A percentile compares a stretch with the other conserved stretches of the same genome.
Evolutionary conservation across 2,329 filamentous ascomycete genomes (phyloP).

Genomic region (Penicillium olsonii): DNA sequence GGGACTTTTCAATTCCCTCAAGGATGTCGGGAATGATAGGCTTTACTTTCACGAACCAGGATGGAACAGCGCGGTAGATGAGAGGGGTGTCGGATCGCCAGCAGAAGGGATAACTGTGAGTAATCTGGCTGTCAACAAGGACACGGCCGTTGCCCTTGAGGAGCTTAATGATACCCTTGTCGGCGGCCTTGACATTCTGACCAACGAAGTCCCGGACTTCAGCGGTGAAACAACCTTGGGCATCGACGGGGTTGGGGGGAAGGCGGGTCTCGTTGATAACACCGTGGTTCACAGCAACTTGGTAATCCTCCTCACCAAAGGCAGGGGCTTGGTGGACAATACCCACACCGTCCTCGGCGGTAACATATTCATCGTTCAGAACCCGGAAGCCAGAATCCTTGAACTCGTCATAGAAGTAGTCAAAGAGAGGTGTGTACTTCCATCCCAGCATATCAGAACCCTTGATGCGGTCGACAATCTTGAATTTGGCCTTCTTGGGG

Average conservation of each 20-base stretch:
- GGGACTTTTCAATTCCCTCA: conserved; percentile 82
- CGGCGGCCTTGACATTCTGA: conserved; percentile 86
- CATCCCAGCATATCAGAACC: conserved; percentile 84
- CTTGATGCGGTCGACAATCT: conserved; percentile 74
- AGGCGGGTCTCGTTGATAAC: conserved; percentile 74
- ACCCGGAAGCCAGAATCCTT: conserved; percentile 82
- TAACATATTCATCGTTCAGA: conserved; percentile 82
- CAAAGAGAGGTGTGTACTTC: conserved; percentile 86
- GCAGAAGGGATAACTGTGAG: conserved; percentile 91
- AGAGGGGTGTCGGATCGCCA: conserved; percentile 92
- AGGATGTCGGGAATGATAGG: conserved; percentile 84
- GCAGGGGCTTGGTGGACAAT: conserved; percentile 93
- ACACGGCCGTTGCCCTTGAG: conserved; percentile 75
- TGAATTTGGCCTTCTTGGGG: conserved; percentile 91
- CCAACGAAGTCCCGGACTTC: conserved; percentile 80
- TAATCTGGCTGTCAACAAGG: conserved; percentile 82
- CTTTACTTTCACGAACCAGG: conserved; percentile 91
- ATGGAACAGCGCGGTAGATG: conserved; percentile 87
- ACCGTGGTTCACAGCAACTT: conserved; percentile 72
- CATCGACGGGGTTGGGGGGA: conserved; percentile 90
- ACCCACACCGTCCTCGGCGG: conserved; percentile 84
- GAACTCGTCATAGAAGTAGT: conserved; percentile 88
- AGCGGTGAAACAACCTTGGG: conserved; percentile 74
- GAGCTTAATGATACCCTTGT: conserved; percentile 89
- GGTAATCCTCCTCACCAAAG: conserved; percentile 96